phyloP scores from a whole-genome alignment of 2,329 filamentous ascomycete species.

The Epicoccum sorghinum region DNA sequence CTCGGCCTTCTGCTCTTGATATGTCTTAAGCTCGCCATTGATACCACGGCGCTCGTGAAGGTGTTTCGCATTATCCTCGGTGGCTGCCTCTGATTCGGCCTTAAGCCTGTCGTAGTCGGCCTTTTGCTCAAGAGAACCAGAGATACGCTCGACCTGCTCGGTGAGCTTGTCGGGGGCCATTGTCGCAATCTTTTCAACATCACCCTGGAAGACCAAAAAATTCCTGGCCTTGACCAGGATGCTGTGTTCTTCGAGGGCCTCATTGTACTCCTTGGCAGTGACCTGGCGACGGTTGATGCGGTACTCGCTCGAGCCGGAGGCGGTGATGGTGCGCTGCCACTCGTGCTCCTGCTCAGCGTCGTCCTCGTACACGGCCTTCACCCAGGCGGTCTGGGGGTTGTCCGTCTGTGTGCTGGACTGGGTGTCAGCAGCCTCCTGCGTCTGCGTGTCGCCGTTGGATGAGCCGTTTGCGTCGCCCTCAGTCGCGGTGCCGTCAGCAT shows the following conservation, averaged over 20 bases:
- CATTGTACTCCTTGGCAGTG: constrained; percentile 90
- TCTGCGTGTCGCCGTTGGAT: constrained; percentile 54
- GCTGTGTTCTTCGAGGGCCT: constrained; percentile 88
- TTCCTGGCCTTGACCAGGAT: constrained; percentile 98
- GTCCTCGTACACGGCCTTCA: constrained; percentile 98
- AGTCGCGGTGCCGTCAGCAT: constrained; percentile 82
- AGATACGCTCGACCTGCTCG: constrained; percentile 94
- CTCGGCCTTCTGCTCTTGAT: constrained; percentile 94
- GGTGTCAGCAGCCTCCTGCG: constrained; percentile 57
- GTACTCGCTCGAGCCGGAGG: constrained; percentile 87
- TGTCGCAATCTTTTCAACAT: constrained; percentile 94
- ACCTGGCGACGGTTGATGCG: constrained; percentile 93
- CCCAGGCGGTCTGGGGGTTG: constrained; percentile 95
- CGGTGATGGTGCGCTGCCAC: constrained; percentile 96
- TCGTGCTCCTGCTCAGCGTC: constrained; percentile 93
- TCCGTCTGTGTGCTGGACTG: constrained; percentile 68
- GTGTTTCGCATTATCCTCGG: constrained; percentile 87
- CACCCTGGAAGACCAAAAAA: constrained; percentile 97
- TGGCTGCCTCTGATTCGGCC: constrained; percentile 80
- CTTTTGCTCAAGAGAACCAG: constrained; percentile 93
- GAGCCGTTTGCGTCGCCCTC: constrained; percentile 51
- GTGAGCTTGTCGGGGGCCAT: constrained; percentile 95
- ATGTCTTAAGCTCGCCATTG: constrained; percentile 97
- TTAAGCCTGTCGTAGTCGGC: constrained; percentile 92
- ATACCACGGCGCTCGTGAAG: constrained; percentile 89